Base-by-base conservation (phyloP, 2,329 filamentous ascomycete species). In the Penicillium brevicompactum region DNA sequence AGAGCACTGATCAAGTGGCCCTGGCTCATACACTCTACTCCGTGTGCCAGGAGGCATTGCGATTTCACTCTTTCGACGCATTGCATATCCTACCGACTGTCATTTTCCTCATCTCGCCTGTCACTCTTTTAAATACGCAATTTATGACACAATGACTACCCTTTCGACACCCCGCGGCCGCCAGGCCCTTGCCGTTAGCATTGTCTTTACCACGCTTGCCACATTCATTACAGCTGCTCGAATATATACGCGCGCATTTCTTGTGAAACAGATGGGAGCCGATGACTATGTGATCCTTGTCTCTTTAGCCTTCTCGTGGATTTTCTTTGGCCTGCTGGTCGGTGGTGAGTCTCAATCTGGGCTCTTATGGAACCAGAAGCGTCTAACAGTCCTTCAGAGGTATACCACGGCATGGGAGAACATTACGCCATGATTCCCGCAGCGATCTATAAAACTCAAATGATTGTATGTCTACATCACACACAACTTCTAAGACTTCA, bases 211-310 rank as follows among this genome's bases (percentile, higher is more conserved):
- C 2, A 56, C 46, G 32, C 62, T 77, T 16, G 67, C 70, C 3
- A 66, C 67, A 10, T 37, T 63, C 0, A 69, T 76, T 42, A 70
- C 76, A n/a, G 58, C 57, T 3, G 50, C 74, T n/a, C 74, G 76
- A 7, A 69, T 78, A 46, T 77, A 75, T 56, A 77, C 76, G 8
- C 61, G 72, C 49, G 59, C 63, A 3, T 56, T 63, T 10, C 56
- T 75, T 48, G 66, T 74, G 37, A 70, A 69, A 55, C 69, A 75
- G 37, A 64, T 73, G 51, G 69, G 68, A 46, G 46, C 62, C 10
- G 70, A 75, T 22, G 75, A 78, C 53, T 73, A 72, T 65, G 67
- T 66, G 24, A 72, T 76, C 44, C 14, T 77, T 8, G 61, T 70
- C 24, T 67, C 74, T 30, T 48, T 70, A 58, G 51, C 55, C 21